Evolutionary conservation across 371 early-diverging fungal species (phyloP), one percentile per base, ranked within the genome.

Genomic region (Sporodiniella umbellata): DNA sequence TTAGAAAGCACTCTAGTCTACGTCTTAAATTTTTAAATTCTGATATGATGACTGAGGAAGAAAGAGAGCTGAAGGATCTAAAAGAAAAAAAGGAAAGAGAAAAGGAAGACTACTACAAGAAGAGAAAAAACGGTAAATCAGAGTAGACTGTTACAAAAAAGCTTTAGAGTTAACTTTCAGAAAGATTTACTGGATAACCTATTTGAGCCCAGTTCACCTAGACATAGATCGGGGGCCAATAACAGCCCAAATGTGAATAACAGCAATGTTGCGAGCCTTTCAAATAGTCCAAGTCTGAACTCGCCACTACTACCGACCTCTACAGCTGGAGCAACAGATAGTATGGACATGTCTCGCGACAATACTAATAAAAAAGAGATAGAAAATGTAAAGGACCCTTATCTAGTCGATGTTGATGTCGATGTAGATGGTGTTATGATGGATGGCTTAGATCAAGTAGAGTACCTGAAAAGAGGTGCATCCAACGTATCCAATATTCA

Each of bases 1-100:
- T 81, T 54, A 67, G 83, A 55, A 78, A 80, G 48, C 84, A 84
- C 51, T 66, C 81, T 2, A 68, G 82, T 22, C 48, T 85, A n/a
- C 73, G 80, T 21, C 69, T 85, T 42, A 81, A 79, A 31, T 78
- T 81, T 39, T 38, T 67, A 3, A 73, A 77, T 51, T 65, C 71
- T n/a, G 74, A 73, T 22, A 71, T 73, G 68, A 68, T 76, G 70
- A 68, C 72, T 5, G 70, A 70, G 31, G 71, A 76, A 54, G 77
- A 76, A 47, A 48, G 73, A 31, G 77, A 72, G 18, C 14, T 67
- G 14, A 63, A 59, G 18, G 64, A 70, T 31, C 46, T 62, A 33
- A 68, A 68, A 42, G 72, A 70, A 30, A 70, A 64, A 44, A 64
- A 63, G 42, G 70, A 70, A 21, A 68, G 56, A 31, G 68, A 69